phyloP scores from a whole-genome alignment of 805 yeast genomes.

The Pichia nakasei region DNA sequence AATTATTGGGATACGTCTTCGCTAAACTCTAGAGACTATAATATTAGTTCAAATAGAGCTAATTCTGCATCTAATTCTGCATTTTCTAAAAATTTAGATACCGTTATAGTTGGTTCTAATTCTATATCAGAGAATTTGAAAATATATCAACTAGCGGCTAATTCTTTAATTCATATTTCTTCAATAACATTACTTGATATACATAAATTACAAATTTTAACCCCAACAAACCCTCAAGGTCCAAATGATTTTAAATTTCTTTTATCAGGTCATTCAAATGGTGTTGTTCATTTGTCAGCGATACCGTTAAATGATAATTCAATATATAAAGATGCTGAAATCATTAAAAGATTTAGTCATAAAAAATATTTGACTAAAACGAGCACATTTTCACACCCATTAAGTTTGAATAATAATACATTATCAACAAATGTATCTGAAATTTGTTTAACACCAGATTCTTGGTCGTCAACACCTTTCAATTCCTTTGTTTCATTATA shows the following conservation, averaged over 20 bases:
- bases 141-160: slow-evolving; percentile 34
- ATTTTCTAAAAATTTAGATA: slow-evolving; percentile 27
- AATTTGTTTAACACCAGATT: slow-evolving; percentile 29
- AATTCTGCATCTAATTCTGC: slow-evolving; percentile 29
- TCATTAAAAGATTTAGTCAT: slow-evolving; percentile 73
- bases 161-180: slow-evolving; percentile 44
- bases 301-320: slow-evolving; percentile 40
- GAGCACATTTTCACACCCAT: slow-evolving; percentile 1
- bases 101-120: slow-evolving; percentile 48
- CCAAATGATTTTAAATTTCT: slow-evolving; percentile 33
- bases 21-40: slow-evolving; percentile 3
- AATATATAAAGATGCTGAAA: slow-evolving; percentile 51
- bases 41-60: slow-evolving; percentile 3
- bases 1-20: slow-evolving; percentile 28
- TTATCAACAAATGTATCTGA: slow-evolving; percentile 24
- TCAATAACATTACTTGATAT: slow-evolving; percentile 53
- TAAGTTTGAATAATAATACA: slow-evolving; percentile 5
- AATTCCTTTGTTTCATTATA: slow-evolving; percentile 53
- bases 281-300: slow-evolving; percentile 62
- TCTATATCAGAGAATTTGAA: slow-evolving; percentile 36
- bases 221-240: slow-evolving; percentile 2
- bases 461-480: slow-evolving; percentile 35
- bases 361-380: slow-evolving; percentile 42
- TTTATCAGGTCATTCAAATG: slow-evolving; percentile 71
- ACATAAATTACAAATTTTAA: slow-evolving; percentile 44